These are phyloP conservation scores for Takashimella tepidaria DNA, from an alignment of 1,284 basidiomycete species.

Conservation along the genomic window DNA sequence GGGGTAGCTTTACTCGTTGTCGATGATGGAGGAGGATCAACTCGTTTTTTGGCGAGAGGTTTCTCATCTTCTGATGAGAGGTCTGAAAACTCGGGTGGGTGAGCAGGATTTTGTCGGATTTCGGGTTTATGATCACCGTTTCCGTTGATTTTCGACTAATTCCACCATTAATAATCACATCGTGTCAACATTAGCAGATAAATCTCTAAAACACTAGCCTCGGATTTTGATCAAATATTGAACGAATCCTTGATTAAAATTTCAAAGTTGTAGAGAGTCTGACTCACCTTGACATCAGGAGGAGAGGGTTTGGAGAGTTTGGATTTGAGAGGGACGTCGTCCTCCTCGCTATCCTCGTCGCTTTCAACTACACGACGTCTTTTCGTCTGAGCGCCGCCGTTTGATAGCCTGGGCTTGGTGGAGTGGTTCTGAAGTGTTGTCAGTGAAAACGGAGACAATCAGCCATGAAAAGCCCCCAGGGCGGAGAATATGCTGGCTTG, in stretches of 20 bases:
- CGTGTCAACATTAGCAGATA: too few species aligned
- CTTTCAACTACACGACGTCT: conserved; percentile 40
- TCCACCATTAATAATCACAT: too few species aligned
- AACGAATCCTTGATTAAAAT: too few species aligned
- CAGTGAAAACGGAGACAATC: too few species aligned
- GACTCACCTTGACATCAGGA: conserved; percentile 42
- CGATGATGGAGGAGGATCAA: conserved; percentile 58
- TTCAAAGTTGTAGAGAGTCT: too few species aligned
- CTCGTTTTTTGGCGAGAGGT: conserved; percentile 55
- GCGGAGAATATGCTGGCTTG: too few species aligned
- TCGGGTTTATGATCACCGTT: conserved; percentile 17
- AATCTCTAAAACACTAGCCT: too few species aligned
- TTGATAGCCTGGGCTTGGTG: conserved; percentile 3
- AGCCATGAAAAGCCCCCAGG: too few species aligned
- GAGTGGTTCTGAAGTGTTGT: background rate
- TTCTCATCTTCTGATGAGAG: conserved; percentile 55
- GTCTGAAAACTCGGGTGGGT: conserved; percentile 5
- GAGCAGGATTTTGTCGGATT: conserved; percentile 8
- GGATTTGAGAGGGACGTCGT: conserved; percentile 3
- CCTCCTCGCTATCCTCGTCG: conserved; percentile 29
- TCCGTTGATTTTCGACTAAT: too few species aligned
- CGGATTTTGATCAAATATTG: too few species aligned
- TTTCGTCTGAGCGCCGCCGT: conserved; percentile 18
- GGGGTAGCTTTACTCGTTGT: conserved; percentile 7
- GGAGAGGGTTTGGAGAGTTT: conserved; percentile 5